Conservation (phyloP, 331 rosid species). For the Quercus tomentella region DNA sequence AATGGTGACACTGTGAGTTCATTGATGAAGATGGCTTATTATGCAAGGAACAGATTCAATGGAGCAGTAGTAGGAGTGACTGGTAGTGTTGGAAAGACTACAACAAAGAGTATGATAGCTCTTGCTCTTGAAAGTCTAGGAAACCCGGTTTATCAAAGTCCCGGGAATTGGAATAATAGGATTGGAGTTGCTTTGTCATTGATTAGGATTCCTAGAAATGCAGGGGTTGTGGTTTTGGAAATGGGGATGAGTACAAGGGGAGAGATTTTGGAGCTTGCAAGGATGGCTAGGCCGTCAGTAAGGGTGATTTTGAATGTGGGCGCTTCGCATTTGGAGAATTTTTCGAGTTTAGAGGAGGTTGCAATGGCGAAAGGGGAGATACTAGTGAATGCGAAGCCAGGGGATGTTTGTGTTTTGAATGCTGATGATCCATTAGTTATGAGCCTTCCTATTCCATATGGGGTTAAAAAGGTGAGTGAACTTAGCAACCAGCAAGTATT, state of each 20-base stretch:
- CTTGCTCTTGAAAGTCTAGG: slow-evolving; percentile 15
- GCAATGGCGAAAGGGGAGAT: slow-evolving; percentile 32
- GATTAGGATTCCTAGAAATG: slow-evolving; percentile 22
- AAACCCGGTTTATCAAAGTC: slow-evolving; percentile 16
- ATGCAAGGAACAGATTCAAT: slow-evolving; percentile 19
- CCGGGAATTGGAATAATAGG: slow-evolving; percentile 26
- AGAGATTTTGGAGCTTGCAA: slow-evolving; percentile 27
- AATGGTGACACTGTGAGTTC: slow-evolving; percentile 5
- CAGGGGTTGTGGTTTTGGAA: slow-evolving; percentile 20
- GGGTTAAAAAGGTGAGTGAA: slow-evolving; percentile 25
- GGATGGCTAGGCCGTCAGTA: slow-evolving; percentile 18
- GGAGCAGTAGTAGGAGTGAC: slow-evolving; percentile 23
- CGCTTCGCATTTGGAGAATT: slow-evolving; percentile 24
- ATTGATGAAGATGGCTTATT: slow-evolving; percentile 20
- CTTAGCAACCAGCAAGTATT: not conserved
- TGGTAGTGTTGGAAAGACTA: slow-evolving; percentile 31
- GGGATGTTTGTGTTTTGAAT: slow-evolving; percentile 34
- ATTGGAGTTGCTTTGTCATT: slow-evolving; percentile 33
- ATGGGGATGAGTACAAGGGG: slow-evolving; percentile 25
- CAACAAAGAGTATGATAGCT: slow-evolving; percentile 26
- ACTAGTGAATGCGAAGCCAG: slow-evolving; percentile 14
- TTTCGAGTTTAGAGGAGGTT: slow-evolving; percentile 17
- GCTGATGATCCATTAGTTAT: slow-evolving; percentile 33
- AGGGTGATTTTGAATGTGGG: slow-evolving; percentile 25
- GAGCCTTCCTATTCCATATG: slow-evolving; percentile 24